Evolutionary conservation across 371 early-diverging fungal genomes (phyloP).

Genomic region (Zopfochytrium polystomum): DNA sequence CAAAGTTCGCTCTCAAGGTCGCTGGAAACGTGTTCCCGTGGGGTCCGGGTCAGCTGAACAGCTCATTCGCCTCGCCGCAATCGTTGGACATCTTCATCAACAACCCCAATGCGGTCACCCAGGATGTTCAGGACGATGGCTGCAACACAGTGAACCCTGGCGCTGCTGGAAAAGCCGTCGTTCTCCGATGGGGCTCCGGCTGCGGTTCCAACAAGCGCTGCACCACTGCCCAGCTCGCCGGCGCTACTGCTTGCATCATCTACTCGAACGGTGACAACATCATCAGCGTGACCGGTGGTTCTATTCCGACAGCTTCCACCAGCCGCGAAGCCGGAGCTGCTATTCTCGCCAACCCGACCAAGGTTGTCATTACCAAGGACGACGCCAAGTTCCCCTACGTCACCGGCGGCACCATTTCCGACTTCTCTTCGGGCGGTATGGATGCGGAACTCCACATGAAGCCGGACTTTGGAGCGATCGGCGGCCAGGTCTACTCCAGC

Average conservation of each 20-base stretch:
- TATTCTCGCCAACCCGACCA: conserved; percentile 20
- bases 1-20: too few relatives aligned
- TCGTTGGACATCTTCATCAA: conserved; percentile 9
- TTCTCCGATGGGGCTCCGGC: conserved; percentile 15
- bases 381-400: not conserved
- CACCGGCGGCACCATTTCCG: conserved; percentile 40
- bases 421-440: too few relatives aligned
- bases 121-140: conserved; percentile 12
- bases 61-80: not conserved
- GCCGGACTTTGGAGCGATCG: too few relatives aligned
- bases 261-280: conserved; percentile 17
- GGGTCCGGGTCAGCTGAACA: too few relatives aligned
- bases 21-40: too few relatives aligned
- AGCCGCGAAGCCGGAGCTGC: conserved; percentile 7
- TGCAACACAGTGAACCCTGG: not conserved
- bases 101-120: too few relatives aligned
- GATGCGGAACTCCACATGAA: too few relatives aligned
- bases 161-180: conserved; percentile 17
- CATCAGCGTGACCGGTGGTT: not conserved
- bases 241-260: conserved; percentile 33
- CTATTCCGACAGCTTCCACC: conserved; percentile 18
- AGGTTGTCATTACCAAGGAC: conserved; percentile 1
- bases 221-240: conserved; percentile 19
- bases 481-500: conserved; percentile 28
- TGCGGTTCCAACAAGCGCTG: conserved; percentile 10